Conservation (phyloP, 768 basidiomycete species). For the Goffeauzyma gilvescens region DNA sequence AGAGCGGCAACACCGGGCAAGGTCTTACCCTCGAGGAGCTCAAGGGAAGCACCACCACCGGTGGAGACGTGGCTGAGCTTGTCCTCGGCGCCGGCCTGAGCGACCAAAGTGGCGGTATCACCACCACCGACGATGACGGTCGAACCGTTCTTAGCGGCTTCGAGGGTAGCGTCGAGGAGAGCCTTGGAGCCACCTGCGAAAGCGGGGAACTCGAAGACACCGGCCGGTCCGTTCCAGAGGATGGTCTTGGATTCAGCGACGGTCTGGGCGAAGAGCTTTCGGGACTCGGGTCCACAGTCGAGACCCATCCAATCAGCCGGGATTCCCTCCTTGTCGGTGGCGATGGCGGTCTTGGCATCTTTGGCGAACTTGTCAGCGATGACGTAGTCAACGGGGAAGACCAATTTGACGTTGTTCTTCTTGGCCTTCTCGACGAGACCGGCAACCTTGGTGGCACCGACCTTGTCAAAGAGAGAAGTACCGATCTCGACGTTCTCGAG, state of each 20-base stretch:
- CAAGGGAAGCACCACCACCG: constrained; percentile 57
- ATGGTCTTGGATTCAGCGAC: constrained; percentile 84
- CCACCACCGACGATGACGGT: constrained; percentile 83
- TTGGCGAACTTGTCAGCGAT: constrained; percentile 91
- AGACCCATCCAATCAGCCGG: constrained; percentile 89
- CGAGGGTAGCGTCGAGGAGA: constrained; percentile 65
- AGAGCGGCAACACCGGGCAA: constrained; percentile 83
- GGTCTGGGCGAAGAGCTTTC: constrained; percentile 54
- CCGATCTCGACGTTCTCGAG: constrained; percentile 73
- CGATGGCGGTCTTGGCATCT: constrained; percentile 54
- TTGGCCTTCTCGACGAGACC: constrained; percentile 77
- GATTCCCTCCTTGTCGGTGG: constrained; percentile 70
- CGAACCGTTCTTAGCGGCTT: constrained; percentile 66
- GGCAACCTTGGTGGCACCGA: constrained; percentile 69
- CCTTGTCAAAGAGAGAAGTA: constrained; percentile 75
- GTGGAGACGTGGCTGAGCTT: constrained; percentile 92
- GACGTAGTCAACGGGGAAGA: constrained; percentile 87
- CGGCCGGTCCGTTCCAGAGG: constrained; percentile 84
- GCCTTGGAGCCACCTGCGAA: constrained; percentile 71
- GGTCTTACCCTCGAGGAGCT: constrained; percentile 91
- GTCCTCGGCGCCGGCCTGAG: constrained; percentile 64
- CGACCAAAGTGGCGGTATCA: constrained; percentile 75
- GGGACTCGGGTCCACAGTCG: constrained; percentile 71
- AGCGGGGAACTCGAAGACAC: constrained; percentile 89
- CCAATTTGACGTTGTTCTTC: constrained; percentile 73